These are phyloP conservation scores for Cryphonectria carpinicola DNA, from an alignment of 2,329 filamentous ascomycete species.

Conservation along the genomic window DNA sequence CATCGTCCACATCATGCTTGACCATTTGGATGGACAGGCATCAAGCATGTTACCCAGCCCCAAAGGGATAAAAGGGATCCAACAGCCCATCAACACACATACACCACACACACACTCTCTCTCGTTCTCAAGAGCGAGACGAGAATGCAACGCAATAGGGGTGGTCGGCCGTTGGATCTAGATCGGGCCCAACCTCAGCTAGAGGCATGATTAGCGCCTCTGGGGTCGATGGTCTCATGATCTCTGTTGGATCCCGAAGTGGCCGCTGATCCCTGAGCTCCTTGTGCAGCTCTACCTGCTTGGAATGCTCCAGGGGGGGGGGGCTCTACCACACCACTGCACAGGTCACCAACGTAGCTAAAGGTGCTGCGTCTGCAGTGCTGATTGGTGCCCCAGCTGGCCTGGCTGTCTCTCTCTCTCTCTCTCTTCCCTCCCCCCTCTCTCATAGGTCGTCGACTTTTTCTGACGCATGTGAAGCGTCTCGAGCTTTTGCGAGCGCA, in stretches of 20 bases:
- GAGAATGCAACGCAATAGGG: constrained; percentile 8
- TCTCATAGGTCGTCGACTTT: neutral
- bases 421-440: neutral
- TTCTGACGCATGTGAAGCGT: constrained; percentile 24
- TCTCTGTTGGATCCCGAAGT: constrained; percentile 18
- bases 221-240: constrained; percentile 26
- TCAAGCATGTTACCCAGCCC: neutral
- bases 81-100: neutral
- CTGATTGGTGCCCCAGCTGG: constrained; percentile 7
- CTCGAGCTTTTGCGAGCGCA: neutral
- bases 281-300: constrained; percentile 20
- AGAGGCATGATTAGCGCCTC: constrained; percentile 27
- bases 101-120: no score
- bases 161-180: constrained; percentile 25
- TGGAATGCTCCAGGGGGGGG: constrained; percentile 7
- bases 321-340: constrained; percentile 4
- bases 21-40: neutral
- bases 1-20: constrained; percentile 11
- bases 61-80: neutral
- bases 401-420: neutral
- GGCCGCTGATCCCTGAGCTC: constrained; percentile 29
- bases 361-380: constrained; percentile 9
- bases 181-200: constrained; percentile 27
- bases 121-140: neutral
- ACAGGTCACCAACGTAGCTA: constrained; percentile 22